These are phyloP conservation scores for Fusarium vanettenii DNA, from an alignment of 2,329 filamentous ascomycete species.

Conservation along the genomic window DNA sequence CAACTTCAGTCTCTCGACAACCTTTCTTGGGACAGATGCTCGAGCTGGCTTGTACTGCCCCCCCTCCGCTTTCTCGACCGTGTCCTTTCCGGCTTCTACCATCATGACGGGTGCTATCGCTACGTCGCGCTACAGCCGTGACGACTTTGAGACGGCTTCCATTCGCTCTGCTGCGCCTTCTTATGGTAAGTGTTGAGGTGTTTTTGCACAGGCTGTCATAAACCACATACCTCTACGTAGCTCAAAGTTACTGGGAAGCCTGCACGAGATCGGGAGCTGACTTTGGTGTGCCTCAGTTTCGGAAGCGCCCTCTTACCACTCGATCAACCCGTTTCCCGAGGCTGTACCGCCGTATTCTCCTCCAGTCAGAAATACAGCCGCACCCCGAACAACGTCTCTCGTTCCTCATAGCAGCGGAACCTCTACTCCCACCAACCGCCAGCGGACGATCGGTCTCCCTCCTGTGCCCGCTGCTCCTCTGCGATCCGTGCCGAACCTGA, in stretches of 20 bases:
- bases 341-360: conserved; percentile 65
- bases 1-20: conserved; percentile 26
- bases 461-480: conserved; percentile 58
- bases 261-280: conserved; percentile 37
- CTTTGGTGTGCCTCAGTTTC: conserved; percentile 59
- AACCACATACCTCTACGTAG: conserved; percentile 11
- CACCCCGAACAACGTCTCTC: conserved; percentile 29
- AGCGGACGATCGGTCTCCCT: conserved; percentile 60
- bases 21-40: conserved; percentile 37
- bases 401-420: conserved; percentile 38
- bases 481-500: conserved; percentile 56
- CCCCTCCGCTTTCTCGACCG: conserved; percentile 33
- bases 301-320: conserved; percentile 73
- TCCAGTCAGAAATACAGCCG: conserved; percentile 27
- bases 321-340: conserved; percentile 60
- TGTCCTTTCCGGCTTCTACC: conserved; percentile 26
- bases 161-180: conserved; percentile 76
- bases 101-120: conserved; percentile 48
- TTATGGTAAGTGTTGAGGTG: conserved; percentile 62
- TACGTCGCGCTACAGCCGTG: conserved; percentile 53
- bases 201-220: conserved; percentile 2
- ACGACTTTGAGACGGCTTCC: conserved; percentile 75
- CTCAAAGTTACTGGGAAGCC: conserved; percentile 11
- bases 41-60: conserved; percentile 32
- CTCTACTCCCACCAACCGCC: conserved; percentile 43